Conservation (phyloP, 306 rosid species). For the Begonia loranthoides region DNA sequence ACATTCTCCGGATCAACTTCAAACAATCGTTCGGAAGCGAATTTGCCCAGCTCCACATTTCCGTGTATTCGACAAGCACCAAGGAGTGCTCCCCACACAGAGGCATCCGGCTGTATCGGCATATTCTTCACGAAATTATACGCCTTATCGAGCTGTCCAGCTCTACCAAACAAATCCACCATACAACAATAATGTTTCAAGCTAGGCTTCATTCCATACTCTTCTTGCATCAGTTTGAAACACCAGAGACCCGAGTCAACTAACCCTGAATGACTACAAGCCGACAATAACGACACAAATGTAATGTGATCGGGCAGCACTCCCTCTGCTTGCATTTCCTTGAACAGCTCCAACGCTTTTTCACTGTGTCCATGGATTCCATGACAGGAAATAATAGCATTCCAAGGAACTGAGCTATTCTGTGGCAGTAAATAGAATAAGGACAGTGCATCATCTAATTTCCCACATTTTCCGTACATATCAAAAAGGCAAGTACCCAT, state of each 20-base stretch:
- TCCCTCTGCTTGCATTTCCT: conserved; percentile 18
- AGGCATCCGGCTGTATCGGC: conserved; percentile 34
- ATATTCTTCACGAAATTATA: conserved; percentile 23
- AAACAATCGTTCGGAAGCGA: conserved; percentile 33
- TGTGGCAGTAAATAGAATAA: conserved; percentile 24
- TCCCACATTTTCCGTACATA: conserved; percentile 48
- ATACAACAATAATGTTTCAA: conserved; percentile 34
- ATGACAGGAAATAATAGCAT: conserved; percentile 32
- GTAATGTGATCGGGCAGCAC: conserved; percentile 33
- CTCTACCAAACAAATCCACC: conserved; percentile 44
- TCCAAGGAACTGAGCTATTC: conserved; percentile 26
- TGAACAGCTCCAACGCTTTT: conserved; percentile 26
- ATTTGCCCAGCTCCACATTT: conserved; percentile 24
- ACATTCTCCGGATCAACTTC: conserved; percentile 26
- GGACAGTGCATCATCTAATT: conserved; percentile 29
- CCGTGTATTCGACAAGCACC: conserved; percentile 49
- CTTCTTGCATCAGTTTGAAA: conserved; percentile 29
- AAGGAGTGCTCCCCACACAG: conserved; percentile 47
- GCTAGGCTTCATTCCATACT: conserved; percentile 29
- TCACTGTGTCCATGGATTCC: conserved; percentile 35
- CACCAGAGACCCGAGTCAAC: conserved; percentile 25
- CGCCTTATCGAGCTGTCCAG: conserved; percentile 31
- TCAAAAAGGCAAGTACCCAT: conserved; percentile 36
- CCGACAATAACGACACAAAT: conserved; percentile 28
- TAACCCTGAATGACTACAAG: conserved; percentile 46